Conservation (phyloP, 2,329 filamentous ascomycete genomes). For the Fusarium pininemorale region DNA sequence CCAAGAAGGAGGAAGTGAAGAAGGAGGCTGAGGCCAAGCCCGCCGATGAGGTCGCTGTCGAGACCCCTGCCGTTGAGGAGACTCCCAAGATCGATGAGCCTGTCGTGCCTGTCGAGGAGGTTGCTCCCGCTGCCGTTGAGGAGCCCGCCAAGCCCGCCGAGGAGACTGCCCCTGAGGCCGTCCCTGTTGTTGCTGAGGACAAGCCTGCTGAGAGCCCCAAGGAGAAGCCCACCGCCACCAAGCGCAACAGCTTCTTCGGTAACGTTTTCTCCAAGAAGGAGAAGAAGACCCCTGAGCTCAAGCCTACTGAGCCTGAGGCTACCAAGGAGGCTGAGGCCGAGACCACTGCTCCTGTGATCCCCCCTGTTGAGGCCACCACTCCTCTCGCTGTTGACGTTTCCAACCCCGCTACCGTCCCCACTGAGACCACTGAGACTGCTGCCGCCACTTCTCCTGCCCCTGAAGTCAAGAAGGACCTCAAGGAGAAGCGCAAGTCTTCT, state of each 20-base stretch:
- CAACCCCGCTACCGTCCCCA: constrained; percentile 56
- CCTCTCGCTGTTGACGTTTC: constrained; percentile 65
- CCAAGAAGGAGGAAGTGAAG: constrained; percentile 56
- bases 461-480: constrained; percentile 70
- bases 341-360: constrained; percentile 67
- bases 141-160: constrained; percentile 45
- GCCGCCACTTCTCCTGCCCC: constrained; percentile 54
- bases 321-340: constrained; percentile 59
- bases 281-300: constrained; percentile 66
- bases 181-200: constrained; percentile 43
- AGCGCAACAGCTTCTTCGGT: constrained; percentile 68
- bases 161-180: constrained; percentile 48
- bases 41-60: constrained; percentile 44
- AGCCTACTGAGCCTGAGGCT: constrained; percentile 51
- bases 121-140: constrained; percentile 53
- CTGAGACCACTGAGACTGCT: constrained; percentile 58
- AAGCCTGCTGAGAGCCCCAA: constrained; percentile 54
- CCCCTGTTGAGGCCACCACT: constrained; percentile 65
- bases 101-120: constrained; percentile 47
- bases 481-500: constrained; percentile 87
- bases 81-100: constrained; percentile 65
- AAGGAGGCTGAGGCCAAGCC: constrained; percentile 57
- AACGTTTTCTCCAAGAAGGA: constrained; percentile 62
- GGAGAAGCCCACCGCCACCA: constrained; percentile 56
- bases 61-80: constrained; percentile 49